Conservation (phyloP, 176 grass and related monocot species). For the Oryza longistaminata region DNA sequence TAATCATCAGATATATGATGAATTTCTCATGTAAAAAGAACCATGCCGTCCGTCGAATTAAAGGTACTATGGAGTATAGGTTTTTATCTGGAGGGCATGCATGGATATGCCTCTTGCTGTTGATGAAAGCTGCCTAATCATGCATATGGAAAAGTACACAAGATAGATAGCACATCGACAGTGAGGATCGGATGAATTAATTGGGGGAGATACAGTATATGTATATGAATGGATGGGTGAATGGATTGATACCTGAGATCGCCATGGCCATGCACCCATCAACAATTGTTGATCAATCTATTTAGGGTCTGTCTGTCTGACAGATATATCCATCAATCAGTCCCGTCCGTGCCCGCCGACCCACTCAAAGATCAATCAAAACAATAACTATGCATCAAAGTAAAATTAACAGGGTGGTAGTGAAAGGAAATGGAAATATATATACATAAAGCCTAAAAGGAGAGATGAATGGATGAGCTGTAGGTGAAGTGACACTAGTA, state of each 20-base stretch:
- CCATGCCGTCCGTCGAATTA: neutral
- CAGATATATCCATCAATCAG: neutral
- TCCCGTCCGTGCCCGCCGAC: neutral
- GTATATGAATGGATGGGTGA: neutral
- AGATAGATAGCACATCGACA: neutral
- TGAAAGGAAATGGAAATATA: neutral
- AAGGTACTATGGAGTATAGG: neutral
- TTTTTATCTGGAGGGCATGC: neutral
- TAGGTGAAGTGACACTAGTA: neutral
- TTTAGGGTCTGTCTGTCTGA: neutral
- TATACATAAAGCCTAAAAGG: neutral
- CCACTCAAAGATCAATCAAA: neutral
- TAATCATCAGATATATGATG: neutral
- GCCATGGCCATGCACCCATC: neutral
- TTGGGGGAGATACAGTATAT: neutral
- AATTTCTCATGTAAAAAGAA: neutral
- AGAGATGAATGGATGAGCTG: neutral
- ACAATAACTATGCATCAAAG: neutral
- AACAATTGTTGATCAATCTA: neutral
- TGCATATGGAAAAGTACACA: neutral
- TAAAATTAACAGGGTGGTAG: neutral
- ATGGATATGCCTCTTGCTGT: neutral
- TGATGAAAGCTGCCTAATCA: conserved; percentile 19
- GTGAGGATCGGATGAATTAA: neutral
- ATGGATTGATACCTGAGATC: neutral